Percentiles rank a stretch among this genome's conserved stretches.
Conservation (phyloP, 2,329 filamentous ascomycete genomes). For the Cryphonectria nitschkei region DNA sequence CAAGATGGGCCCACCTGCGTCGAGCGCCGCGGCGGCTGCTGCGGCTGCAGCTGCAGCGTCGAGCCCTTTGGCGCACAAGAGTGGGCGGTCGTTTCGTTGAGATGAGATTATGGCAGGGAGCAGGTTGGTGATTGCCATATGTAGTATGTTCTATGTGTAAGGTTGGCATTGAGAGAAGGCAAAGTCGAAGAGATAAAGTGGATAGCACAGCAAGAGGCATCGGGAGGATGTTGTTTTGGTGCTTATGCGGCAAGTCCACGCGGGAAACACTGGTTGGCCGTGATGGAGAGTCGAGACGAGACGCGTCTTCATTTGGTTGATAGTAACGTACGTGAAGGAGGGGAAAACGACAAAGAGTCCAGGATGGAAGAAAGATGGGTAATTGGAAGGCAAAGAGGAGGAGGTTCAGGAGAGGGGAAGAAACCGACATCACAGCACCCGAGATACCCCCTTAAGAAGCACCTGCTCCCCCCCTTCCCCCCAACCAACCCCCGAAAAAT, state of each 20-base stretch:
- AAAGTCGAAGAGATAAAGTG: background rate
- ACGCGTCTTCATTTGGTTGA: background rate
- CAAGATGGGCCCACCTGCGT: constrained; percentile 34
- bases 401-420: background rate
- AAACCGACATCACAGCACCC: background rate
- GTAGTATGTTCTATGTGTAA: background rate
- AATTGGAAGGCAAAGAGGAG: background rate
- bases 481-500: background rate
- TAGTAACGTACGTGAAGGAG: background rate
- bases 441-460: background rate
- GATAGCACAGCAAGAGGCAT: background rate
- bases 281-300: background rate
- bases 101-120: background rate
- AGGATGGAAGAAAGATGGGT: background rate
- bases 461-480: background rate
- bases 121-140: background rate
- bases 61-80: constrained; percentile 51
- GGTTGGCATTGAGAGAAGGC: too few species aligned
- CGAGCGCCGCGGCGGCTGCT: constrained; percentile 20
- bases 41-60: constrained; percentile 29
- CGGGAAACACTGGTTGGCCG: background rate
- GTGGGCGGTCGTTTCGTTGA: constrained; percentile 49
- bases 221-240: background rate
- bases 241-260: background rate
- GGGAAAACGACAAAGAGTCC: background rate